These are phyloP conservation scores for Phytophthora lateralis DNA, from an alignment of 352 stramenopile species.

Conservation along the genomic window DNA sequence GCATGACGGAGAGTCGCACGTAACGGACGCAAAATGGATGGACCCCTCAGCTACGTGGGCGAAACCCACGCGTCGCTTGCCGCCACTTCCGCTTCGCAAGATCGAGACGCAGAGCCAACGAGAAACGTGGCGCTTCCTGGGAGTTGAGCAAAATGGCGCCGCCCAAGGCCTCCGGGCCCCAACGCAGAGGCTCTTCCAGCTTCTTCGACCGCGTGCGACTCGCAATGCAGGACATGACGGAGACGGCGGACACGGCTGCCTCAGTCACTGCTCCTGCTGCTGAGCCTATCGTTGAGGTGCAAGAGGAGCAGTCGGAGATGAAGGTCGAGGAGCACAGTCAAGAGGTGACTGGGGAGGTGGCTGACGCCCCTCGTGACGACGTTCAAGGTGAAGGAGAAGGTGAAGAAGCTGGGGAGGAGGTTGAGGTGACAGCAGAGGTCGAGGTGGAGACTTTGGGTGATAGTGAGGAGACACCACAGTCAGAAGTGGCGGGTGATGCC, in stretches of 20 bases:
- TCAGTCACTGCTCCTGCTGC: background rate
- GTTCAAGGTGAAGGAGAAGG: background rate
- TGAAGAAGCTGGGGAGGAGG: background rate
- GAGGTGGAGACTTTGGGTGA: background rate
- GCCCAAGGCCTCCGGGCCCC: background rate
- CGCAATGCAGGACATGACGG: conserved; percentile 2
- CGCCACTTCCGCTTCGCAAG: background rate
- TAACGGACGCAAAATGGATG: too few relatives aligned
- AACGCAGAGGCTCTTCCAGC: conserved; percentile 1
- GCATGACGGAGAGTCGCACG: too few relatives aligned
- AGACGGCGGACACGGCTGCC: background rate
- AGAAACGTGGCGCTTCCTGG: too few relatives aligned
- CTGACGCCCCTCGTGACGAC: background rate
- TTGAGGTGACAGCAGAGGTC: background rate
- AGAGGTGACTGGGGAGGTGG: background rate
- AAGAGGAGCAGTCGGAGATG: background rate
- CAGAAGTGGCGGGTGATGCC: background rate
- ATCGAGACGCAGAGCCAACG: background rate
- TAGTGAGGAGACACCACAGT: background rate
- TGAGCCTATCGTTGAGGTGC: background rate
- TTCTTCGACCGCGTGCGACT: conserved; percentile 12
- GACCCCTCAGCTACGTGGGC: too few relatives aligned
- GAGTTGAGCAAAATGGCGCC: background rate
- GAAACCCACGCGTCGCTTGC: background rate
- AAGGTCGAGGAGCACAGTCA: background rate